A percentile compares a stretch with the other conserved stretches of the same genome.
These are phyloP conservation scores for Hypholoma sublateritium DNA, from an alignment of 768 basidiomycete species.

Conservation along the genomic window DNA sequence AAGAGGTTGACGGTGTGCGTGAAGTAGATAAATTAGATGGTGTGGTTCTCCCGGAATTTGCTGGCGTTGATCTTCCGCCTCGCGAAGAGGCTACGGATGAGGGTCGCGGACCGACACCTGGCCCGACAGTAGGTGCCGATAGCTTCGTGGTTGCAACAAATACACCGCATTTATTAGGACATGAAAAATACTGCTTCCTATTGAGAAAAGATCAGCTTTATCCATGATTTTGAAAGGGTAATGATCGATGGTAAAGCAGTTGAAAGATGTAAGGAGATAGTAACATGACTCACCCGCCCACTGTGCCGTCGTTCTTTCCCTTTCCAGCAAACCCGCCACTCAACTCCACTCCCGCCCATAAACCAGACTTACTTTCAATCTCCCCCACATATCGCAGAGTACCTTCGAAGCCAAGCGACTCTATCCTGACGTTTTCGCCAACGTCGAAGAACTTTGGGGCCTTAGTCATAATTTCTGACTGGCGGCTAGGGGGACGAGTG, in stretches of 20 bases:
- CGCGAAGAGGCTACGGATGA: constrained; percentile 80
- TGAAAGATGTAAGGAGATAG: constrained; percentile 6
- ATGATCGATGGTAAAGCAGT: neutral
- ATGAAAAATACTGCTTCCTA: constrained; percentile 83
- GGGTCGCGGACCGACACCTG: constrained; percentile 54
- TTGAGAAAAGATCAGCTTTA: constrained; percentile 1
- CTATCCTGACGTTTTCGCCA: constrained; percentile 84
- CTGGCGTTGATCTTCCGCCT: constrained; percentile 61
- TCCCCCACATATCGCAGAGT: constrained; percentile 76
- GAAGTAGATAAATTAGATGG: constrained; percentile 41
- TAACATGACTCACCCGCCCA: constrained; percentile 68
- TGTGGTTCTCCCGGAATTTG: constrained; percentile 49
- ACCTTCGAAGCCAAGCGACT: constrained; percentile 88
- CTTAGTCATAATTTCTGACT: constrained; percentile 57
- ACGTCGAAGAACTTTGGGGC: constrained; percentile 55
- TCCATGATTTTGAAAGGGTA: neutral
- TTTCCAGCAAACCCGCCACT: constrained; percentile 82
- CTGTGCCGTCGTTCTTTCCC: constrained; percentile 94
- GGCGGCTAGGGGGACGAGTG: constrained; percentile 63
- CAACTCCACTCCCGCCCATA: constrained; percentile 94
- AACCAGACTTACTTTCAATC: constrained; percentile 85
- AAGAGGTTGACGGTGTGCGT: constrained; percentile 34
- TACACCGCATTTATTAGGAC: constrained; percentile 85
- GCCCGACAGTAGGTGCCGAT: constrained; percentile 69
- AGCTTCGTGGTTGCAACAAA: constrained; percentile 86